Conservation (phyloP, 2,329 filamentous ascomycete species). For the Xylaria sp. region DNA sequence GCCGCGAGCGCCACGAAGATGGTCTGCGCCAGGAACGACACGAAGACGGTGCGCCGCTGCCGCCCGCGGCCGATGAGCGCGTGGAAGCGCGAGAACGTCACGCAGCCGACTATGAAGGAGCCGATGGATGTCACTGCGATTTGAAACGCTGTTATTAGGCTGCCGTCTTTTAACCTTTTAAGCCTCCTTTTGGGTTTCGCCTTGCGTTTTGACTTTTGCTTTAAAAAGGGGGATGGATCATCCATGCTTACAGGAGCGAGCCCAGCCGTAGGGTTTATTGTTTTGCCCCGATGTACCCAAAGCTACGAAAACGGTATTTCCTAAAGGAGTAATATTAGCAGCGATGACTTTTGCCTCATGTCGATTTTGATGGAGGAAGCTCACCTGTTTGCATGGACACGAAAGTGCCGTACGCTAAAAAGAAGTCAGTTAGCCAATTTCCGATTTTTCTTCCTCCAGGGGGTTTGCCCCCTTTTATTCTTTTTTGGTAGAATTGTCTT, state of each 20-base stretch:
- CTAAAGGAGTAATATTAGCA: conserved; percentile 37
- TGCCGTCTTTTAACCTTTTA: not conserved
- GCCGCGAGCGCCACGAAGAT: conserved; percentile 45
- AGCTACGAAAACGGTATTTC: conserved; percentile 58
- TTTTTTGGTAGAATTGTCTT: not conserved
- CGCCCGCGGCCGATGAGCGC: conserved; percentile 45
- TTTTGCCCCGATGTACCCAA: conserved; percentile 55
- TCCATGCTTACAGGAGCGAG: conserved; percentile 49
- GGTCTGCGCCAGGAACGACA: conserved; percentile 47
- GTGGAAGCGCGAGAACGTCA: conserved; percentile 54
- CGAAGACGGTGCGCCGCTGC: conserved; percentile 45
- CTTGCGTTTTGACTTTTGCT: not conserved
- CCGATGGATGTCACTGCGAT: conserved; percentile 53
- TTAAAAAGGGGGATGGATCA: not conserved
- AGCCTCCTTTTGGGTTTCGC: not conserved
- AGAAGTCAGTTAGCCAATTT: conserved; percentile 15
- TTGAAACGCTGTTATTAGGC: conserved; percentile 3
- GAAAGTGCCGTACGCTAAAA: conserved; percentile 55
- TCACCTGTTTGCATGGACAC: conserved; percentile 55
- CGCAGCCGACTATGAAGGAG: conserved; percentile 56
- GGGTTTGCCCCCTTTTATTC: not conserved
- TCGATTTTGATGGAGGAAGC: conserved; percentile 8
- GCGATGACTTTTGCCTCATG: not conserved
- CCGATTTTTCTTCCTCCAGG: not conserved
- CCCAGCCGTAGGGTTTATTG: conserved; percentile 55